Conservation (phyloP, 257 asterid species). For the Petunia secreta region DNA sequence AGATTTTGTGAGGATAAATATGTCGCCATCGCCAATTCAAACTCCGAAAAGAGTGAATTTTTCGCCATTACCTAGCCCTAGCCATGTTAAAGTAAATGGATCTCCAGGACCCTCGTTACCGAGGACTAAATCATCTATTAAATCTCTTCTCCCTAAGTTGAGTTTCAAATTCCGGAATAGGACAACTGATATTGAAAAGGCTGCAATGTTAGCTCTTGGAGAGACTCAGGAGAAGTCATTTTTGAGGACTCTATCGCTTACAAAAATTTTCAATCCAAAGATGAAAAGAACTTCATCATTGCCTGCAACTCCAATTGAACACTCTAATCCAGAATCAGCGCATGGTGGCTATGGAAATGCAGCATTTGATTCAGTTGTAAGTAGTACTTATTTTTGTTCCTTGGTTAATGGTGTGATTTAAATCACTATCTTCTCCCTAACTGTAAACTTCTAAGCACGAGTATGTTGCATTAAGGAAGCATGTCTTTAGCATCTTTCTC, state of each 20-base stretch:
- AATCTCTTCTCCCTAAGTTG: constrained; percentile 66
- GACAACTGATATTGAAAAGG: constrained; percentile 69
- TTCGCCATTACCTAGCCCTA: constrained; percentile 88
- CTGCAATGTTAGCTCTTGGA: constrained; percentile 73
- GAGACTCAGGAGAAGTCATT: constrained; percentile 52
- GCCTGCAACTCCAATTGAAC: constrained; percentile 68
- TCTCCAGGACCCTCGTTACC: constrained; percentile 67
- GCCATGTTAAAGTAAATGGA: constrained; percentile 42
- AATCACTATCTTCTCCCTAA: background rate
- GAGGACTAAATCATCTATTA: constrained; percentile 58
- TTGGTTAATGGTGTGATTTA: background rate
- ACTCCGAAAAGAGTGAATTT: constrained; percentile 77
- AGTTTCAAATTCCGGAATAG: constrained; percentile 74
- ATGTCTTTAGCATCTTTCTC: background rate
- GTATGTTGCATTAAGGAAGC: background rate
- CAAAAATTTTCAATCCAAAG: constrained; percentile 62
- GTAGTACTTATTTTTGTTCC: constrained; percentile 43
- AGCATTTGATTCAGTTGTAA: constrained; percentile 49
- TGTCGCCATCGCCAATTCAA: constrained; percentile 60
- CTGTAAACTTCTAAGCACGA: background rate
- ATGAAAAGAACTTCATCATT: constrained; percentile 77
- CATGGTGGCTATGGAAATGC: constrained; percentile 55
- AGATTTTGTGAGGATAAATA: constrained; percentile 56
- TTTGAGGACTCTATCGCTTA: constrained; percentile 63
- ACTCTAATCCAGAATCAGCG: constrained; percentile 81